Base-by-base conservation (phyloP, 495 filamentous ascomycete genomes). In the Chaetomidium leptoderma region DNA sequence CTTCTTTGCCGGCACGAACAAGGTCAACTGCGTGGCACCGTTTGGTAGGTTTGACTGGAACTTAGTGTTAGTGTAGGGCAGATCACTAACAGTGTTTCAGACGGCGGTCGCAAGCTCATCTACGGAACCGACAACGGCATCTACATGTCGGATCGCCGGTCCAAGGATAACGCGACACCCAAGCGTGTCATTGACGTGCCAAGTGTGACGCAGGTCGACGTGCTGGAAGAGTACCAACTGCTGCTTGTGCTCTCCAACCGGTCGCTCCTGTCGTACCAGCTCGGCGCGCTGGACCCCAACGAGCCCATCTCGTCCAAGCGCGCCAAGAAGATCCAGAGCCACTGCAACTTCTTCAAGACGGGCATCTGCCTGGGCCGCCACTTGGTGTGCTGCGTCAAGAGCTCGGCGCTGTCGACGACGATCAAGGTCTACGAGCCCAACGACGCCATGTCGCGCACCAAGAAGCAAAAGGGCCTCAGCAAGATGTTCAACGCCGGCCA, bases 381-480 rank as follows among this genome's bases (percentile, higher is more conserved):
- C 69, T 78, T 97, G 36, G 92, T 99, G 19, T 96, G 91, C 71
- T 91, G 89, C 58, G 93, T 96, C 60, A 97, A 95, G 76, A 91
- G 87, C 43, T 89, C 86, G 7, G 87, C 90, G 7, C 78, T 97
- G 26, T 92, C 88, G 39, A 93, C 89, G 9, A 97, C 92, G 9
- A 93, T 99, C 77, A 97, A 97, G 71, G 95, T 97, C 9, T 96
- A 88, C 73, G 95, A 99, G 71, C 95, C 95, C 2, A 92, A 91
- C 76, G 95, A 97, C 66, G 85, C 88, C 42, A 82, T 93, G 75
- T 85, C 87, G 21, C 90, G 89, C 71, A 85, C 86, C 23, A 90
- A 90, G 74, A 95, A 91, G 76, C 92, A 92, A 62, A 91, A 90
- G 48, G 92, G 93, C 21, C 85, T 97, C 46, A 85, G 88, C 60